Evolutionary conservation across 345 rosid species (phyloP).

Genomic region (Salix koriyanagi): DNA sequence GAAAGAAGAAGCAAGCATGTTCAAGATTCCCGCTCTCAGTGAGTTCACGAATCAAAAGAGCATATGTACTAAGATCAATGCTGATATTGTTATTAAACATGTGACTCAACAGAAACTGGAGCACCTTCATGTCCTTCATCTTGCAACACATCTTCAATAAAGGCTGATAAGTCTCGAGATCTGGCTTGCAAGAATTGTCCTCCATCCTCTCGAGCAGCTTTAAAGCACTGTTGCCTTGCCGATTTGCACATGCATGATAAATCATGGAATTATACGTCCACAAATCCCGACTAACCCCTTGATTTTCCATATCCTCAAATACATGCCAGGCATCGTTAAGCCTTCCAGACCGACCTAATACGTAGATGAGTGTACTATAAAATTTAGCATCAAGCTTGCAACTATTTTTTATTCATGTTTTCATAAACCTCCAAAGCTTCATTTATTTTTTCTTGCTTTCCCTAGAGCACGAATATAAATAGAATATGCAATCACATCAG

Average conservation of each 20-base stretch:
- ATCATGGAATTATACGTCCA: slow-evolving; percentile 60
- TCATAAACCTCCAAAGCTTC: slow-evolving; percentile 66
- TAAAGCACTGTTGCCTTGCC: slow-evolving; percentile 53
- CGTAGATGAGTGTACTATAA: slow-evolving; percentile 60
- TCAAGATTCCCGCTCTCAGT: slow-evolving; percentile 54
- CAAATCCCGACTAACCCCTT: slow-evolving; percentile 54
- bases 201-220: slow-evolving; percentile 63
- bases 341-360: slow-evolving; percentile 64
- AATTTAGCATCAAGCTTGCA: slow-evolving; percentile 63
- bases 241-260: slow-evolving; percentile 45
- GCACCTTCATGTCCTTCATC: slow-evolving; percentile 66
- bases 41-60: slow-evolving; percentile 52
- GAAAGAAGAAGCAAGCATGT: slow-evolving; percentile 61
- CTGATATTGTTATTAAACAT: slow-evolving; percentile 66
- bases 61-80: slow-evolving; percentile 52
- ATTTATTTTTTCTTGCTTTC: slow-evolving; percentile 54
- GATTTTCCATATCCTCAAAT: slow-evolving; percentile 68
- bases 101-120: slow-evolving; percentile 50
- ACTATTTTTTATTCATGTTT: slow-evolving; percentile 56
- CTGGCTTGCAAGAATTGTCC: slow-evolving; percentile 54
- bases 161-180: slow-evolving; percentile 54
- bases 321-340: slow-evolving; percentile 58
- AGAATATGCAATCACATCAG: slow-evolving; percentile 58
- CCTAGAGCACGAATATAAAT: slow-evolving; percentile 70
- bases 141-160: slow-evolving; percentile 68